These are phyloP conservation scores for Ceratobasidium sp. DNA, from an alignment of 1,284 basidiomycete species.

Conservation along the genomic window DNA sequence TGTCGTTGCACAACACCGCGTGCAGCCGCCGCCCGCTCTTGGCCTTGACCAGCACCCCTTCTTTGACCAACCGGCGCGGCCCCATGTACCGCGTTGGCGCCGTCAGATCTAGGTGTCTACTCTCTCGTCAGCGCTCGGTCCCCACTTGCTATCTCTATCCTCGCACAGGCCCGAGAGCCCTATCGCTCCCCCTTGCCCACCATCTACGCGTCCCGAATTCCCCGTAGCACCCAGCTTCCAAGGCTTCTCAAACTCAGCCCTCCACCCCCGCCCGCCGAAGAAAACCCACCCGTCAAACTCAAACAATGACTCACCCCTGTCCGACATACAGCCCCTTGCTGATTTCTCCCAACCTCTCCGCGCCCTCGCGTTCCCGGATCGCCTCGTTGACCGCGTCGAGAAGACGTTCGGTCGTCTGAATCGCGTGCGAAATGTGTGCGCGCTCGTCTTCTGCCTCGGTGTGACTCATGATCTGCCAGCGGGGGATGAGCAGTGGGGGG, in stretches of 20 bases:
- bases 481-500: background rate
- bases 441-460: conserved; percentile 74
- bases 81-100: conserved; percentile 86
- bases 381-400: conserved; percentile 88
- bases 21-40: conserved; percentile 85
- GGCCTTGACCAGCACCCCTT: conserved; percentile 81
- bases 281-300: background rate
- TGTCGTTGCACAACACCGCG: conserved; percentile 83
- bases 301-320: conserved; percentile 68
- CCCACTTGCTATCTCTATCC: background rate
- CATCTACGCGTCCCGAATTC: conserved; percentile 42
- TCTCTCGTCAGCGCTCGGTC: background rate
- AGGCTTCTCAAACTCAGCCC: conserved; percentile 12
- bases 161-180: background rate
- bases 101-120: conserved; percentile 86
- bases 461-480: conserved; percentile 85
- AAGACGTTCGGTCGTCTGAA: conserved; percentile 75
- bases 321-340: conserved; percentile 88
- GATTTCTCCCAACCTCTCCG: conserved; percentile 74
- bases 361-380: conserved; percentile 85
- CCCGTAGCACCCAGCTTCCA: background rate
- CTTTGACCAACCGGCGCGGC: conserved; percentile 76
- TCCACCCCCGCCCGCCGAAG: background rate
- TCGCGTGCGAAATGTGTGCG: conserved; percentile 64
- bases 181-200: conserved; percentile 15